Evolutionary conservation across 306 rosid species (phyloP).

Genomic region (Cucumis hystrix): DNA sequence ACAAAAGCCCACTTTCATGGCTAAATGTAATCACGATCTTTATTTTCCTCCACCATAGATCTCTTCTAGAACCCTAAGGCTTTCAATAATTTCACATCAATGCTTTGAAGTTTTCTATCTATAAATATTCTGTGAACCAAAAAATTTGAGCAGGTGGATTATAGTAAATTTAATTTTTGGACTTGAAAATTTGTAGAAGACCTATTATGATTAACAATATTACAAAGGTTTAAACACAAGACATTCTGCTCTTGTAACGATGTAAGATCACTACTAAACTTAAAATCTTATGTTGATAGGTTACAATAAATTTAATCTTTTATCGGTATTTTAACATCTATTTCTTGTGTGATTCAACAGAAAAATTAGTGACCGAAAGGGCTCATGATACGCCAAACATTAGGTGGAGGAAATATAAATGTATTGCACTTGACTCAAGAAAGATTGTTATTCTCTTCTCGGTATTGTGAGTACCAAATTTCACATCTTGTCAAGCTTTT

Average conservation of each 20-base stretch:
- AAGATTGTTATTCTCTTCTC: constrained; percentile 82
- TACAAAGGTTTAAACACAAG: no score
- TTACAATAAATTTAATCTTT: no score
- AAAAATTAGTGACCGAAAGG: constrained; percentile 55
- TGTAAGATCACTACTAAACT: no score
- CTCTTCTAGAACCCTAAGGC: no score
- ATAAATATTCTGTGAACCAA: no score
- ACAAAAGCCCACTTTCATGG: background rate
- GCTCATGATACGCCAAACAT: constrained; percentile 54
- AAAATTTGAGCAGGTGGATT: no score
- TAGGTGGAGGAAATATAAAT: constrained; percentile 71
- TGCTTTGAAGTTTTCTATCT: background rate
- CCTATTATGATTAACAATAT: no score
- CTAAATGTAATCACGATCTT: background rate
- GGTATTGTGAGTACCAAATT: constrained; percentile 50
- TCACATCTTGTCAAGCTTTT: background rate
- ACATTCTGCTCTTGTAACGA: no score
- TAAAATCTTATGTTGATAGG: no score
- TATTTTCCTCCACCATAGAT: background rate
- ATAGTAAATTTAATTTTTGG: no score
- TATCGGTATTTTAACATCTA: background rate
- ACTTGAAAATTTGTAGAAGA: no score
- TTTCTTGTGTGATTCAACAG: constrained; percentile 19
- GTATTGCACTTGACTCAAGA: constrained; percentile 71
- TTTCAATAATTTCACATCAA: background rate